Base-by-base conservation (phyloP, 129 eudicot genomes). In the Arctium lappa region DNA sequence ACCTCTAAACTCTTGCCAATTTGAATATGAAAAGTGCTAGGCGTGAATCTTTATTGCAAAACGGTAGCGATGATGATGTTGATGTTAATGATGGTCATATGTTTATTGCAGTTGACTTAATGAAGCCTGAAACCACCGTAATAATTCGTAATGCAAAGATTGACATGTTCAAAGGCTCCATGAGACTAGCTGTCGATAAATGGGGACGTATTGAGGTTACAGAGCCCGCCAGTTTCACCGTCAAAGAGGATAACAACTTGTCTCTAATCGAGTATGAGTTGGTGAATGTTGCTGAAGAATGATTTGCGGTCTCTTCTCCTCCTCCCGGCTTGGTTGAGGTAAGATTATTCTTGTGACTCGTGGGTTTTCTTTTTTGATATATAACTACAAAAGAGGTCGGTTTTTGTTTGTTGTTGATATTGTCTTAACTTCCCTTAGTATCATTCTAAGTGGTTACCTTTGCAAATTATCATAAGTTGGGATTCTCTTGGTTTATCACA, bases 131-230 rank as follows among this genome's bases (percentile, higher is more conserved):
- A 13, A 85, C 72, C 63, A 90, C 94, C 15, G 85, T 90, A 74
- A 88, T 90, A 74, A 86, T 90, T 36, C 88, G 94, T 9, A 90
- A 90, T 82, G 86, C 94, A 2, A 90, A 90, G 81, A 90, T 88
- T 60, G 94, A 90, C 87, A 90, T 90, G 94, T 90, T 88, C 74
- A 90, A 86, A 88, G 90, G 94, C 44, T 88, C 91, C 68, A 90
- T 90, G 91, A 90, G 94, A 81, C 84, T 90, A 38, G 91, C 89
- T 82, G 94, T 90, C 38, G 94, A 90, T 78, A 90, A 88, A 70
- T 90, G 94, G 94, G 94, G 94, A 12, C 91, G 86, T 2, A 80
- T 88, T 31, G 91, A 89, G 79, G 90, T 91, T 73, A 74, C 96
- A 16, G 96, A 91, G 63, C 89, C 94, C 40, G 92, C 94, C 5